Evolutionary conservation across 306 rosid genomes (phyloP).

Genomic region (Rosa multiflora): DNA sequence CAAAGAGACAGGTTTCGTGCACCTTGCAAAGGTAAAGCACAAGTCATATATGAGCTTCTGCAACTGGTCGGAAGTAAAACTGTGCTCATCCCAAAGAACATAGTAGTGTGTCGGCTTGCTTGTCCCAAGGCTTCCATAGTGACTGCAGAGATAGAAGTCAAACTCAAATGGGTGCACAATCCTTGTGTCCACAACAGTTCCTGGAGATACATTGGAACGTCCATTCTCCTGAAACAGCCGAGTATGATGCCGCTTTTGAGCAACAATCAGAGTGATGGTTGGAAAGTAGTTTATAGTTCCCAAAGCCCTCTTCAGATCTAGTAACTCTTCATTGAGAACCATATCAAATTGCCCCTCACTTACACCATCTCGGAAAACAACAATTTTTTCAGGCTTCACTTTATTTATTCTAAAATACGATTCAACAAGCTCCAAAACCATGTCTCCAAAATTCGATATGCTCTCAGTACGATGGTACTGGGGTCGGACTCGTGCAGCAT

Average conservation of each 20-base stretch:
- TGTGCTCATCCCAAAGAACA: constrained; percentile 77
- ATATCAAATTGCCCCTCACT: constrained; percentile 78
- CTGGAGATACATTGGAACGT: constrained; percentile 51
- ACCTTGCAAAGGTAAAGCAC: constrained; percentile 83
- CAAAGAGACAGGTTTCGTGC: constrained; percentile 80
- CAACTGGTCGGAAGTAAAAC: constrained; percentile 58
- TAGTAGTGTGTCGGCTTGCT: constrained; percentile 87
- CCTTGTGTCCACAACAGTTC: constrained; percentile 72
- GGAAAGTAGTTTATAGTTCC: constrained; percentile 40
- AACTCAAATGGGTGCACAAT: constrained; percentile 69
- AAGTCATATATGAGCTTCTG: constrained; percentile 67
- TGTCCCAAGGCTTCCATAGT: constrained; percentile 70
- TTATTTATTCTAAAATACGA: constrained; percentile 43
- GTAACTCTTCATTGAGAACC: constrained; percentile 78
- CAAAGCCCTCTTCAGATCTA: constrained; percentile 48
- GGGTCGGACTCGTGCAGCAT: constrained; percentile 62
- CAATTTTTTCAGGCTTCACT: constrained; percentile 51
- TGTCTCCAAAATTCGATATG: constrained; percentile 55
- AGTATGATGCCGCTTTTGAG: constrained; percentile 75
- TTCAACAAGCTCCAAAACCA: constrained; percentile 62
- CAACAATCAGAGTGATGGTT: constrained; percentile 64
- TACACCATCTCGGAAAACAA: constrained; percentile 78
- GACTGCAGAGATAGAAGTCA: constrained; percentile 77
- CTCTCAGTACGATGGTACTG: constrained; percentile 55
- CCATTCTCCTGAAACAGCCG: constrained; percentile 61